Base-by-base conservation (phyloP, 2,329 filamentous ascomycete genomes). In the Paraconiothyrium brasiliense region DNA sequence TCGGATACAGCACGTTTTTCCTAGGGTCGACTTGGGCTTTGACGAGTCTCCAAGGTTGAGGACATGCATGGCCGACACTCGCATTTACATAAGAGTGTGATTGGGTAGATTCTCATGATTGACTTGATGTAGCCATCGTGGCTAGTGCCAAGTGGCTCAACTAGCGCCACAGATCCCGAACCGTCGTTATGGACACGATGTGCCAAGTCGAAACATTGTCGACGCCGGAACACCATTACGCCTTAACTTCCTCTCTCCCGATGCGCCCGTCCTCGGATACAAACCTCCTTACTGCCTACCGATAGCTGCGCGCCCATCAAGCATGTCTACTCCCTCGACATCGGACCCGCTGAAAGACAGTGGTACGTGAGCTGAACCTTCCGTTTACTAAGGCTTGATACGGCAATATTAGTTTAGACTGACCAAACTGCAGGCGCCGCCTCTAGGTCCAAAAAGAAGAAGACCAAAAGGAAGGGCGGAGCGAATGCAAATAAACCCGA, bases 371-470 rank as follows among this genome's bases (percentile, higher is more conserved):
- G 68, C 73, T 62, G 58, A 62, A 61, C 52, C 14, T 34, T 20
- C n/a, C 30, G 52, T n/a, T 16, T 48, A 63, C 64, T 61, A 58
- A 59, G 62, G 57, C 58, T 55, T 16, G 44, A 34, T 48, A 43
- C 56, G 35, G 43, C 27, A 55, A 46, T n/a, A 30, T 43, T 39
- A 37, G 20, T 39, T 16, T 51, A 32, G 6, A 60, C 73, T 76
- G 58, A 76, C 68, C 16, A 39, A 51, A 46, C 22, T 27, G 2
- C 54, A 78, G 76, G 71, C 30, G 61, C 70, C 35, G 54, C 70
- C 4, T 73, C 75, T 14, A 79, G 79, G 59, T 77, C 73, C 39
- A 78, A 77, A 54, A 79, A 79, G 70, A 79, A 78, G 73, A 78
- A 75, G 71, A 79, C 75, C 51, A 78, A 78, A 71, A 79, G 77